A percentile compares a stretch with the other conserved stretches of the same genome.
Evolutionary conservation across 441 rosid genomes (phyloP).

Genomic region (Brassica balearica): DNA sequence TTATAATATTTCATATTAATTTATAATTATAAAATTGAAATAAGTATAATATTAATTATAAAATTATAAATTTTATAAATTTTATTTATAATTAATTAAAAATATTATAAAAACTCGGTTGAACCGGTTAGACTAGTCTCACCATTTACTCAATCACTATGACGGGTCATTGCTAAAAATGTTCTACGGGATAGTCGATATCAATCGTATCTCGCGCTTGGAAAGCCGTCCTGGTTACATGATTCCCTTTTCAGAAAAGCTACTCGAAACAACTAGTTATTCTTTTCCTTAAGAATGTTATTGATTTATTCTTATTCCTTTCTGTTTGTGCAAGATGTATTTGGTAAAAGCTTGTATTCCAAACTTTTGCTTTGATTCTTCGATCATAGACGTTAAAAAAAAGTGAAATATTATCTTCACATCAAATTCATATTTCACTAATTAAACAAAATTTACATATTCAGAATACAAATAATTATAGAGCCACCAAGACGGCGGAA

Average conservation of each 20-base stretch:
- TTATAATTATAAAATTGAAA: too few species aligned
- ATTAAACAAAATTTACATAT: neutral
- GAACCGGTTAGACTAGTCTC: too few species aligned
- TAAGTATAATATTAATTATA: too few species aligned
- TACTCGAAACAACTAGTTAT: neutral
- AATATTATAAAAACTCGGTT: too few species aligned
- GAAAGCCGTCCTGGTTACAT: neutral
- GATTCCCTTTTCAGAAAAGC: neutral
- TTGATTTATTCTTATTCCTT: neutral
- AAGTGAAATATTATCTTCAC: neutral
- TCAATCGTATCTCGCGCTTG: neutral
- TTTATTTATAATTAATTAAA: too few species aligned
- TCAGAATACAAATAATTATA: neutral
- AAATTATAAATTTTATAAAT: too few species aligned
- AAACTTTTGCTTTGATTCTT: neutral
- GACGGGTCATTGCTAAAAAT: neutral
- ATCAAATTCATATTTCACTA: neutral
- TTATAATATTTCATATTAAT: too few species aligned
- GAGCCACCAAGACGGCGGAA: neutral
- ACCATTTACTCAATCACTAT: too few species aligned
- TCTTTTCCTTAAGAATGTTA: neutral
- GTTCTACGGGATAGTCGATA: neutral
- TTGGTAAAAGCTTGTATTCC: neutral
- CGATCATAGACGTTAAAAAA: neutral
- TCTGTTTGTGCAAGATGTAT: neutral